Conservation (phyloP, 495 filamentous ascomycete genomes). For the Pseudoneurospora amorphoporcata region DNA sequence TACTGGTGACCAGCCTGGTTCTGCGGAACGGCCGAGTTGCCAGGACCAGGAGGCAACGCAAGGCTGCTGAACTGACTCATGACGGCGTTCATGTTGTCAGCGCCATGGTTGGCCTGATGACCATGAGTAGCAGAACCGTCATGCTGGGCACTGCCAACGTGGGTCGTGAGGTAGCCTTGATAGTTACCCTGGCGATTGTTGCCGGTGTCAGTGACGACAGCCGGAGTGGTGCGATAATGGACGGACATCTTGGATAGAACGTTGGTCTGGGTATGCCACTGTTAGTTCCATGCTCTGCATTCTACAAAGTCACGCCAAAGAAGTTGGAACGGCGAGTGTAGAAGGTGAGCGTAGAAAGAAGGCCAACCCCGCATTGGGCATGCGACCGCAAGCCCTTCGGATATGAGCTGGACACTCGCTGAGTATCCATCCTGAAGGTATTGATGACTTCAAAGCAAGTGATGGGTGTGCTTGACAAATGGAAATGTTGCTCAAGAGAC, state of each 20-base stretch:
- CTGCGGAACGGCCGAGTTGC: slow-evolving; percentile 14
- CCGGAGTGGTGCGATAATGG: slow-evolving; percentile 14
- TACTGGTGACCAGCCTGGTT: slow-evolving; percentile 22
- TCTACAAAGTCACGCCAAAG: background rate
- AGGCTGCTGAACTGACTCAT: slow-evolving; percentile 33
- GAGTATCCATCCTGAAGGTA: background rate
- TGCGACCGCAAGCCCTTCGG: background rate
- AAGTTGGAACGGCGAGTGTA: background rate
- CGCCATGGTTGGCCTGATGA: slow-evolving; percentile 16
- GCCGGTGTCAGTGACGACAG: slow-evolving; percentile 16
- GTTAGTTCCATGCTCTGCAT: background rate
- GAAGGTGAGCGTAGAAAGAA: background rate
- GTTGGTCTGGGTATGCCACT: background rate
- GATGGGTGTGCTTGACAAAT: background rate
- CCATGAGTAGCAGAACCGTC: slow-evolving; percentile 13
- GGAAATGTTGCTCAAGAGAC: background rate
- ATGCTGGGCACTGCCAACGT: slow-evolving; percentile 15
- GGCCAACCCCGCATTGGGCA: background rate
- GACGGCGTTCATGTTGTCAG: slow-evolving; percentile 20
- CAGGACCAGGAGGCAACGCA: slow-evolving; percentile 19
- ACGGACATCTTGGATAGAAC: slow-evolving; percentile 8
- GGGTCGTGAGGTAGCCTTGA: slow-evolving; percentile 14
- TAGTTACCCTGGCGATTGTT: slow-evolving; percentile 13
- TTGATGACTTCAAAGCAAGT: background rate
- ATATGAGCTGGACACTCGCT: background rate